These are phyloP conservation scores for Eucalyptus cloeziana DNA, from an alignment of 345 rosid genomes.

Conservation along the genomic window DNA sequence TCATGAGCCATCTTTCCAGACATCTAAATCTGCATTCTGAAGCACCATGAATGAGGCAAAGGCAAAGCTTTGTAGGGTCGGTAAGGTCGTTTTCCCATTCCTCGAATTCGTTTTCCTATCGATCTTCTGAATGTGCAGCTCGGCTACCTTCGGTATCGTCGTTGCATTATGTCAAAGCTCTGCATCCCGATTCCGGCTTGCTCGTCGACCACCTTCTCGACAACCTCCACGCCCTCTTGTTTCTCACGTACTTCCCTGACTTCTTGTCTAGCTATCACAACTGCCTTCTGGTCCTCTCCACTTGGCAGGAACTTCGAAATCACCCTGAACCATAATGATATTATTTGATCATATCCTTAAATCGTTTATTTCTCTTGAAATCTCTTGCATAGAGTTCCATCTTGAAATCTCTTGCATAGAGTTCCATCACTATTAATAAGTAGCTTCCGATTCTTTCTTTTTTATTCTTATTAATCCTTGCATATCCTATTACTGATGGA, in stretches of 20 bases:
- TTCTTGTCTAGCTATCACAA: not conserved
- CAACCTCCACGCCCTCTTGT: not conserved
- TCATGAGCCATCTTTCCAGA: not conserved
- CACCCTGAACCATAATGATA: not conserved
- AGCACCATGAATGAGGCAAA: not conserved
- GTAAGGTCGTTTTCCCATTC: not conserved
- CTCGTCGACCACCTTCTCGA: not conserved
- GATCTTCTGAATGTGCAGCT: not conserved
- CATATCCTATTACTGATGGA: not conserved
- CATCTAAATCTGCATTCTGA: not conserved
- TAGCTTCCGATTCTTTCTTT: not conserved
- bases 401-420: accelerated
- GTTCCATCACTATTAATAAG: not conserved
- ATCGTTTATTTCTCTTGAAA: too few species aligned
- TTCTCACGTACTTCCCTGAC: not conserved
- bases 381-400: accelerated
- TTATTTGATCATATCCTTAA: too few species aligned
- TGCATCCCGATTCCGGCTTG: not conserved
- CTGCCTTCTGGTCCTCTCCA: not conserved
- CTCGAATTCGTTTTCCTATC: not conserved
- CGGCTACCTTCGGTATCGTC: not conserved
- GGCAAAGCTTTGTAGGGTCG: not conserved
- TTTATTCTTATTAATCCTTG: not conserved
- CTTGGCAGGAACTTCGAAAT: not conserved
- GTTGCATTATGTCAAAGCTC: not conserved